Base-by-base conservation (phyloP, 352 stramenopile genomes). In the Globisporangium echinulatum region DNA sequence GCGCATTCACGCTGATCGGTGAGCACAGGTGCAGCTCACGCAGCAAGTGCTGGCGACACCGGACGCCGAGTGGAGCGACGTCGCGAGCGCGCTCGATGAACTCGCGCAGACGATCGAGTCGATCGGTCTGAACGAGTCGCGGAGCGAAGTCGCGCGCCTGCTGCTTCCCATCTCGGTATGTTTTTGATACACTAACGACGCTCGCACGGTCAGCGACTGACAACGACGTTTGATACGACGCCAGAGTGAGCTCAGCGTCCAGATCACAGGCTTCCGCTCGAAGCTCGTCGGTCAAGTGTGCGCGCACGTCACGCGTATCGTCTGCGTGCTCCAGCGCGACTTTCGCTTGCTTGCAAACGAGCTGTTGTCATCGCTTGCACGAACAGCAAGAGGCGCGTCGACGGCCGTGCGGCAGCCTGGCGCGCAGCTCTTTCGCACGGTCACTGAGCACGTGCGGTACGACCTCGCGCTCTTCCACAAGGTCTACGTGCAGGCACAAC, bases 401-500 rank as follows among this genome's bases (percentile, higher is more conserved):
- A 58, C 50, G 0, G 82, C 82, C 3, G 74, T 87, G 19, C 71
- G 82, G 25, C 64, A 74, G 3, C 82, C 79, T 47, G 78, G 74
- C 4, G 63, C 73, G 5, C 69, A 71, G 44, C 64, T 92, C 4
- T 72, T 92, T 49, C 59, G 51, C 52, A 69, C 74, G 40, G 58
- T 90, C n/a, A 80, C 79, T 10, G 63, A 90, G 62, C 57, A 77
- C 19, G 69, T 79, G 42, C 74, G 78, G 17, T 92, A 86, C 57
- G 82, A 92, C 55, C 42, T 92, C 40, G 54, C 74, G 47, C 47
- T 77, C 2, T 47, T 89, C 49, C 69, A 60, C 39, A 77, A 69
- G 58, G 69, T 87, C 6, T 91, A 74, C 49, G 48, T 64, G 37
- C 60, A 70, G 43, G 63, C 59, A 0, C 65, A 63, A 33, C 78